Base-by-base conservation (phyloP, 1,284 basidiomycete species). In the Pisolithus thermaeus region DNA sequence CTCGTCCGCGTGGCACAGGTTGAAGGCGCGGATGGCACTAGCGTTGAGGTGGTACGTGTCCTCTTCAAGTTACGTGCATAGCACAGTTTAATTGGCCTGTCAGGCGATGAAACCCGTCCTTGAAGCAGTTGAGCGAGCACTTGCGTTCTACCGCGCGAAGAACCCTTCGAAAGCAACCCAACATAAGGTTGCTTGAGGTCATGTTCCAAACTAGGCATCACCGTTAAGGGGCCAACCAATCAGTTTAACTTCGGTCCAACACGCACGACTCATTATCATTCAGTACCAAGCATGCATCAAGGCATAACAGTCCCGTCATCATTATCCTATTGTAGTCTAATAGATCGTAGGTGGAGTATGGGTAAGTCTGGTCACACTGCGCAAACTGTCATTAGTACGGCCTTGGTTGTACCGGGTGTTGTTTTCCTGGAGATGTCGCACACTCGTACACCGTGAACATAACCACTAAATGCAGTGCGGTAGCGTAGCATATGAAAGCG, bases 71-170 rank as follows among this genome's bases (percentile, higher is more conserved):
- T 8, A 32, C 42, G 12, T 27, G 51, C 25, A 49, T 20, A 9
- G 22, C 12, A 7, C 50, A 58, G 20, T 58, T 27, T 16, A 23
- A n/a, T 47, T 18, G 39, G 36, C 22, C 4, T 56, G 22, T 6
- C 23, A 92, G 88, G 91, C 87, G 0, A 81, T 95, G 78, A 83
- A 84, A 65, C 90, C 91, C 4, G 75, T 90, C 16, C 65, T 91
- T 43, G 79, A 83, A 53, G 89, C 91, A 9, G 90, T 91, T 16
- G 79, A 88, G 32, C 84, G 84, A 57, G 92, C 92, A 8, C 68
- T 92, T 46, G 71, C 73, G 47, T 84, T 83, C 62, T 78, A 85
- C 66, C 76, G 60, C 37, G 47, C 57, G 6, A 66, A 52, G 57
- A 58, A 36, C 61, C 23, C 41, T 12, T 7, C 41, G 18, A 42